Base-by-base conservation (phyloP, 331 rosid species). In the Quercus tomentella region DNA sequence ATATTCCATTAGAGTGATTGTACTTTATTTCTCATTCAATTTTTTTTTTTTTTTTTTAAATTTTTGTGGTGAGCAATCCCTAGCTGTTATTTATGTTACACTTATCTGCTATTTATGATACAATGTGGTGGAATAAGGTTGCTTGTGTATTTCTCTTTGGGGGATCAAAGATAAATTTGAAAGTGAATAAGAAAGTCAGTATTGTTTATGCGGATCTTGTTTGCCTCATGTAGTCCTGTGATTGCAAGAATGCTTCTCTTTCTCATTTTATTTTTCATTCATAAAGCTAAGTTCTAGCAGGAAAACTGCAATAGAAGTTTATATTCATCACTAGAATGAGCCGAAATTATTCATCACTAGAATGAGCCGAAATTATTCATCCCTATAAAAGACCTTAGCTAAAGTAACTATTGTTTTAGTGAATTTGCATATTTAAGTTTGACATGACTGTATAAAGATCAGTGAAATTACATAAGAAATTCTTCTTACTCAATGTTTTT, bases 11-110 rank as follows among this genome's bases (percentile, higher is more conserved):
- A 7, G 41, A 18, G 31, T 65, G 21, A 30, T 63, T 30, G 20
- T 30, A 16, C 22, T 28, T 30, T 6, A 8, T 18, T 1, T 28
- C 31, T n/a, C 4, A 16, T 28, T 5, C 1, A 25, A 25, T 0
- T 0, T 23, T 23, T 1, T 58, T 45, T 45, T 37, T 2, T 37
- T 41, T 41, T 6, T 1, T 6, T 6, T 0, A 0, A 14, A 3
- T 1, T 49, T 49, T 49, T 18, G 1, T 49, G 54, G 5, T 14
- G 54, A 49, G 5, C 54, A 49, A 49, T 49, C 17, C 3, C 18
- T 49, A 10, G 54, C 54, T 49, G 54, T 11, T 49, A 49, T 49
- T 49, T 49, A 49, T 49, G 18, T 14, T 49, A 14, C 17, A 12
- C 5, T 49, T 3, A 9, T 2, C 45, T 41, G 45, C 8, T 41